phyloP scores from a whole-genome alignment of 495 filamentous ascomycete genomes.

The Tuber microsphaerosporum region DNA sequence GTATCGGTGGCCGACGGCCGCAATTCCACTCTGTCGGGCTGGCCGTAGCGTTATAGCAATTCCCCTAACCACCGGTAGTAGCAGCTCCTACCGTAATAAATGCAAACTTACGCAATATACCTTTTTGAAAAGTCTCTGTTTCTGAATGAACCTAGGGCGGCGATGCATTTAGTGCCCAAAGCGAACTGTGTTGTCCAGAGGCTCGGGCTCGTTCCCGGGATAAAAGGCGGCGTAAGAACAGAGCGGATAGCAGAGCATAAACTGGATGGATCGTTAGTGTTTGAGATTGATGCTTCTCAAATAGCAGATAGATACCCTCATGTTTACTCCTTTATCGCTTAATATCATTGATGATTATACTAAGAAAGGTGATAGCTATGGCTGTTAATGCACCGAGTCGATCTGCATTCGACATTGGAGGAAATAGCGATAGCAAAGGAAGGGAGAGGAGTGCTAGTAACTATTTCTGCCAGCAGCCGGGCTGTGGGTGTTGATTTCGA shows the following conservation, averaged over 20 bases:
- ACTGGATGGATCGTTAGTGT: constrained; percentile 14
- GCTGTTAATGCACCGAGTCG: constrained; percentile 51
- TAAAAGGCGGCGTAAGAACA: constrained; percentile 10
- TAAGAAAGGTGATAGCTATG: constrained; percentile 47
- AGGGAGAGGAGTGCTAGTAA: constrained; percentile 45
- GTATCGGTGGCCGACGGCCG: constrained; percentile 51
- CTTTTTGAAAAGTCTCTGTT: constrained; percentile 52
- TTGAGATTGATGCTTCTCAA: constrained; percentile 25
- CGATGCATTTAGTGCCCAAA: constrained; percentile 52
- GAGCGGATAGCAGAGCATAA: constrained; percentile 13
- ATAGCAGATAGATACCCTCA: constrained; percentile 6
- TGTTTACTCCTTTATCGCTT: constrained; percentile 5
- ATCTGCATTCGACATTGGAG: constrained; percentile 49
- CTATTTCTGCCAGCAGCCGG: constrained; percentile 46
- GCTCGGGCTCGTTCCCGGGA: constrained; percentile 43
- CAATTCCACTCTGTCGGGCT: constrained; percentile 49
- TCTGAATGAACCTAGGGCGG: constrained; percentile 52
- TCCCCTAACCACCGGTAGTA: neutral
- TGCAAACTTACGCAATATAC: constrained; percentile 37
- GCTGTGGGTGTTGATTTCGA: constrained; percentile 47
- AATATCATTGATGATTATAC: constrained; percentile 10
- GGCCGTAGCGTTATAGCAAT: constrained; percentile 52
- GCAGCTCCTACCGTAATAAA: neutral
- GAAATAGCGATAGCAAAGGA: constrained; percentile 43
- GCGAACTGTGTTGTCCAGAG: constrained; percentile 48